Percentiles rank a stretch among this genome's conserved stretches.
Evolutionary conservation across 1,139 yeast genomes (phyloP).

Genomic region (Yamadazyma membranifaciens): DNA sequence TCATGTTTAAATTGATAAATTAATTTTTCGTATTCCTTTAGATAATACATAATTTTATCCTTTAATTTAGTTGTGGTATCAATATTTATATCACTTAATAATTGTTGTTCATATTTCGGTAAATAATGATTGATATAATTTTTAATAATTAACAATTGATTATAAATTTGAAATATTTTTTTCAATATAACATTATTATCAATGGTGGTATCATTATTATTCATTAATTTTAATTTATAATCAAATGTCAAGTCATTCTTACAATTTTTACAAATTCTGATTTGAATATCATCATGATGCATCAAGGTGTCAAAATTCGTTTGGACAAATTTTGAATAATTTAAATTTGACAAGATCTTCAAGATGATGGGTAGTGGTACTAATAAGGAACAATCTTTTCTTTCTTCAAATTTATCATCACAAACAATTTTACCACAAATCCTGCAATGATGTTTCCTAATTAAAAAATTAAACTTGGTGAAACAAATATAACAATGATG

Average conservation of each 20-base stretch:
- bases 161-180: constrained; percentile 29
- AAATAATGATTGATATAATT: constrained; percentile 30
- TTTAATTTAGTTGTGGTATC: constrained; percentile 20
- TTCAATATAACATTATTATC: constrained; percentile 8
- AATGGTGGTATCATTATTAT: not conserved
- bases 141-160: constrained; percentile 33
- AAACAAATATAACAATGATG: constrained; percentile 65
- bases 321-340: constrained; percentile 32
- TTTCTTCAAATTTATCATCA: constrained; percentile 49
- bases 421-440: constrained; percentile 83
- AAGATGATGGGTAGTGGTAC: constrained; percentile 58
- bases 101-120: constrained; percentile 24
- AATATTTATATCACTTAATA: constrained; percentile 13
- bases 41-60: constrained; percentile 24
- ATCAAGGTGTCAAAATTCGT: constrained; percentile 18
- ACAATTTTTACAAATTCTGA: constrained; percentile 68
- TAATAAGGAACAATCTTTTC: constrained; percentile 62
- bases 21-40: constrained; percentile 36
- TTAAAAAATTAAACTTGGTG: constrained; percentile 52
- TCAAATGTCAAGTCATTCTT: constrained; percentile 59
- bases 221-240: constrained; percentile 39
- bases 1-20: constrained; percentile 24
- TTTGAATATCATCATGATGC: constrained; percentile 12
- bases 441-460: constrained; percentile 85
- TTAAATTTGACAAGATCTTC: constrained; percentile 36